Conservation (phyloP, 352 stramenopile genomes). For the Thalassiosira exigua region DNA sequence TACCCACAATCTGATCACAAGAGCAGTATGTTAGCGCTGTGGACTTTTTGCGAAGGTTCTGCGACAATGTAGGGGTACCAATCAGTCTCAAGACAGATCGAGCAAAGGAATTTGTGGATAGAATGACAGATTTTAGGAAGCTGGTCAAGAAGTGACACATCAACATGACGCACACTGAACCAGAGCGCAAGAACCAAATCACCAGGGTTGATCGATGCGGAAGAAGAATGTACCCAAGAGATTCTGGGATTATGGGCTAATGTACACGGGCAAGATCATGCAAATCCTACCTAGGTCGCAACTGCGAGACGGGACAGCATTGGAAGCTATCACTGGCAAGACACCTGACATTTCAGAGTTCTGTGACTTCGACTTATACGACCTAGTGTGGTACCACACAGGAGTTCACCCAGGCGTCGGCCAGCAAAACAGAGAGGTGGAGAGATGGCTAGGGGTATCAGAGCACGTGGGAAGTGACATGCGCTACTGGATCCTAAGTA, state of each 20-base stretch:
- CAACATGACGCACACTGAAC: conserved; percentile 8
- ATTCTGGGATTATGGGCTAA: conserved; percentile 39
- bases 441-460: conserved; percentile 7
- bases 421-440: conserved; percentile 8
- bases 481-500: conserved; percentile 32
- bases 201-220: conserved; percentile 8
- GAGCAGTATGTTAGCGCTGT: neutral
- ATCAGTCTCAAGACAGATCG: neutral
- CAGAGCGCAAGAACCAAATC: conserved; percentile 16
- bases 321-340: conserved; percentile 43
- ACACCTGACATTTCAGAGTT: conserved; percentile 62
- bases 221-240: conserved; percentile 16
- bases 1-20: neutral
- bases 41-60: neutral
- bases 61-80: conserved; percentile 3
- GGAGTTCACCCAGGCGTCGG: neutral
- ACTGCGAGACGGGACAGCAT: conserved; percentile 1
- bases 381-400: conserved; percentile 48
- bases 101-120: conserved; percentile 9
- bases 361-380: conserved; percentile 61
- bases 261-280: conserved; percentile 18
- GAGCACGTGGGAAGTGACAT: conserved; percentile 32
- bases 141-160: conserved; percentile 1
- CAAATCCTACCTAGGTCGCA: conserved; percentile 9
- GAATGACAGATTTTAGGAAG: conserved; percentile 1